phyloP scores from a whole-genome alignment of 441 rosid genomes.

The Mallotus repandus region DNA sequence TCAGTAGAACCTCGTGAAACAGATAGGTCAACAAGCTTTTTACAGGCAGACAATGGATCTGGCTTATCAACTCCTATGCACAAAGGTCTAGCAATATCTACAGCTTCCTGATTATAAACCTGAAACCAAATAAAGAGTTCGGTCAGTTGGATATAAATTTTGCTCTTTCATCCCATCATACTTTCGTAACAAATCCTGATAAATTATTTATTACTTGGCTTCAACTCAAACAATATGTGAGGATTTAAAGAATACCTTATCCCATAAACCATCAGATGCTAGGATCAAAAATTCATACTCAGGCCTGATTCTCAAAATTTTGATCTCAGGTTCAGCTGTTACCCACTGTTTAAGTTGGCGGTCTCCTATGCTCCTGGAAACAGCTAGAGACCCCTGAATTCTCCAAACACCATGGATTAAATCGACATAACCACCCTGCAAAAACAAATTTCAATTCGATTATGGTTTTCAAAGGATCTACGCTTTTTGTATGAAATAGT shows the following conservation, averaged over 20 bases:
- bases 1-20: slow-evolving; percentile 62
- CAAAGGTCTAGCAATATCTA: slow-evolving; percentile 58
- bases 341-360: slow-evolving; percentile 71
- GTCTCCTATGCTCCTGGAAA: slow-evolving; percentile 83
- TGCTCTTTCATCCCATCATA: too few species aligned
- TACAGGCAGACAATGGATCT: slow-evolving; percentile 56
- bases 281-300: slow-evolving; percentile 75
- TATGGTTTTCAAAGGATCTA: not conserved
- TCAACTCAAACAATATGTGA: too few species aligned
- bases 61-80: slow-evolving; percentile 42
- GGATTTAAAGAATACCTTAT: slow-evolving; percentile 47
- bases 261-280: slow-evolving; percentile 96
- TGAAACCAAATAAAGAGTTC: slow-evolving; percentile 23
- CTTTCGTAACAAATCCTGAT: too few species aligned
- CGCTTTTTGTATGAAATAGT: too few species aligned
- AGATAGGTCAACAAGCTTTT: slow-evolving; percentile 71
- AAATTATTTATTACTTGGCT: too few species aligned
- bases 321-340: slow-evolving; percentile 82
- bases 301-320: slow-evolving; percentile 41
- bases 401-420: slow-evolving; percentile 72
- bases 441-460: slow-evolving; percentile 9
- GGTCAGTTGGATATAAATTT: not conserved
- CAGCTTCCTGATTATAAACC: slow-evolving; percentile 90
- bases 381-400: slow-evolving; percentile 78
- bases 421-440: slow-evolving; percentile 95